Percentiles rank a stretch among this genome's conserved stretches.
phyloP scores from a whole-genome alignment of 1,284 basidiomycete genomes.

The Melampsora larici-populina region DNA sequence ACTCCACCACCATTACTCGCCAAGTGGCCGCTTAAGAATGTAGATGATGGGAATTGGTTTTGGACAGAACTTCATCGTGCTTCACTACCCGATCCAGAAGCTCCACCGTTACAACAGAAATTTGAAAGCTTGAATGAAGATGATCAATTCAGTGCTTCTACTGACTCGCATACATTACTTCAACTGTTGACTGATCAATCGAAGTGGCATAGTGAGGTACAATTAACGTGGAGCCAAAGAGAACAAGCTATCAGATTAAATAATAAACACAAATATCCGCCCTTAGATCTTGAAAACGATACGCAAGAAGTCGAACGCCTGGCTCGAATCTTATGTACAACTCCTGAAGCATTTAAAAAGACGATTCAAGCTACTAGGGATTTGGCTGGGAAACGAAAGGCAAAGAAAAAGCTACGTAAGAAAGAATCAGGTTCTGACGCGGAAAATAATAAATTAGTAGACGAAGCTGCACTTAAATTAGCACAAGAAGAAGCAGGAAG shows the following conservation, averaged over 20 bases:
- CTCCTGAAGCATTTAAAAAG: slow-evolving; percentile 29
- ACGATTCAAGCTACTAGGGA: slow-evolving; percentile 12
- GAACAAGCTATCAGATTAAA: slow-evolving; percentile 32
- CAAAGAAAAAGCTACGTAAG: slow-evolving; percentile 11
- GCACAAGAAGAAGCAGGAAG: slow-evolving; percentile 33
- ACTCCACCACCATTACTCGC: slow-evolving; percentile 27
- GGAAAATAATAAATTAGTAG: neutral
- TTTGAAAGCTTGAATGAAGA: slow-evolving; percentile 7
- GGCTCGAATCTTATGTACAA: slow-evolving; percentile 25
- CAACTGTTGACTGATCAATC: slow-evolving; percentile 34
- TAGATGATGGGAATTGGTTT: slow-evolving; percentile 20
- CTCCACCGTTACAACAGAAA: slow-evolving; percentile 26
- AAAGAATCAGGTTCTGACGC: slow-evolving; percentile 13
- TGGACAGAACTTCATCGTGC: slow-evolving; percentile 39
- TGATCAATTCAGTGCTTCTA: neutral
- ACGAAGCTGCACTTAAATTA: slow-evolving; percentile 12
- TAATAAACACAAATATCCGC: neutral
- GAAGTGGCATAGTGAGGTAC: slow-evolving; percentile 34
- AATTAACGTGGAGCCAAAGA: slow-evolving; percentile 36
- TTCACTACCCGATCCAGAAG: slow-evolving; percentile 33
- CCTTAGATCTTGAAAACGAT: slow-evolving; percentile 26
- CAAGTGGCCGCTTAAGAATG: slow-evolving; percentile 31
- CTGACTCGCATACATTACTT: slow-evolving; percentile 20
- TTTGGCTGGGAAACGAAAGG: neutral
- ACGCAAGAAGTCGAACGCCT: slow-evolving; percentile 13